Conservation (phyloP, 73 alveolate species). For the Symbiodinium natans region DNA sequence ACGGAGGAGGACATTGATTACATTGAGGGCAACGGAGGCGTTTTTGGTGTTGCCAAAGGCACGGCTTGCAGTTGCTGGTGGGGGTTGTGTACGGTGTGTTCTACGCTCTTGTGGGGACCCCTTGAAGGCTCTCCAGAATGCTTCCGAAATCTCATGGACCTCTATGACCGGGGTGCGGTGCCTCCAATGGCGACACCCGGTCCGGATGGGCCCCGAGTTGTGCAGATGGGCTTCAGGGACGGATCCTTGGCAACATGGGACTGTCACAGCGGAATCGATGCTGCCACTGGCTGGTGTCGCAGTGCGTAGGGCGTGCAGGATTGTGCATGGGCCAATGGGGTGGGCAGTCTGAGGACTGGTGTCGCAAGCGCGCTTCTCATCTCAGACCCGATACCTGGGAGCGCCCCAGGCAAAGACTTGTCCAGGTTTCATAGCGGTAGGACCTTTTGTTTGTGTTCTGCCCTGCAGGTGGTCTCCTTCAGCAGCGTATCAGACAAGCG, state of each 20-base stretch:
- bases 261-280: too few species aligned
- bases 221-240: slow-evolving; percentile 74
- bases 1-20: background rate
- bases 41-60: slow-evolving; percentile 48
- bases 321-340: too few species aligned
- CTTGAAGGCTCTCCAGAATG: slow-evolving; percentile 42
- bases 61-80: background rate
- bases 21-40: slow-evolving; percentile 87
- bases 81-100: background rate
- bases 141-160: slow-evolving; percentile 65
- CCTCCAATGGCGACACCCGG: slow-evolving; percentile 58
- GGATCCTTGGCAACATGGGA: slow-evolving; percentile 9
- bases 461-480: slow-evolving; percentile 48
- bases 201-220: slow-evolving; percentile 54
- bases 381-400: slow-evolving; percentile 63
- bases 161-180: slow-evolving; percentile 43
- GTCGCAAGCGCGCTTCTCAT: slow-evolving; percentile 49
- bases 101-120: background rate
- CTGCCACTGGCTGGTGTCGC: background rate
- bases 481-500: slow-evolving; percentile 43
- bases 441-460: background rate
- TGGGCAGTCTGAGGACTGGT: slow-evolving; percentile 42
- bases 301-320: too few species aligned
- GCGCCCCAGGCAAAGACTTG: slow-evolving; percentile 24
- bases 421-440: background rate